These are phyloP conservation scores for Phytophthora rubi DNA, from an alignment of 352 stramenopile species.

Conservation along the genomic window DNA sequence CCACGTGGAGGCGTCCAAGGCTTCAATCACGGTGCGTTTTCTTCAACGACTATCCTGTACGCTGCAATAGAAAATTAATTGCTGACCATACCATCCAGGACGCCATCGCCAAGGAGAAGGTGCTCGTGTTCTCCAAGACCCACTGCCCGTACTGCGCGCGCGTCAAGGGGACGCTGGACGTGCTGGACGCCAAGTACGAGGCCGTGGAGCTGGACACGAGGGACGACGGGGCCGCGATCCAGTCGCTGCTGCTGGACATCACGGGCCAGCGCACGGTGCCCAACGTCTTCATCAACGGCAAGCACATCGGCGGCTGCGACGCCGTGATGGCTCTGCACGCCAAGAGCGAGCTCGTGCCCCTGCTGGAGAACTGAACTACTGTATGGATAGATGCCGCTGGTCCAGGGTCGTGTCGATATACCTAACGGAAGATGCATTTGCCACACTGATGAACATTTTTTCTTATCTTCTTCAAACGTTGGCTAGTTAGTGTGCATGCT, in stretches of 20 bases:
- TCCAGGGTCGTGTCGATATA: constrained; percentile 8
- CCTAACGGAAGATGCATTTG: constrained; percentile 28
- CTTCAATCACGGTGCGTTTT: constrained; percentile 57
- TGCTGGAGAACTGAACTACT: constrained; percentile 52
- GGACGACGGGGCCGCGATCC: constrained; percentile 91
- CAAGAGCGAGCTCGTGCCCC: constrained; percentile 55
- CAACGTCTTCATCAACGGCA: constrained; percentile 98
- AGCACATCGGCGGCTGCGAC: constrained; percentile 96
- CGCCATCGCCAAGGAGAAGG: constrained; percentile 67
- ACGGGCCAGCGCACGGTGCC: constrained; percentile 97
- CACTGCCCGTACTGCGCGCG: constrained; percentile 93
- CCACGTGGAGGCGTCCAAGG: constrained; percentile 67
- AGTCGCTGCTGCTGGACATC: constrained; percentile 89
- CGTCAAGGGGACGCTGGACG: constrained; percentile 90
- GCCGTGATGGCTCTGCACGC: constrained; percentile 59
- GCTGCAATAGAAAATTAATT: neutral
- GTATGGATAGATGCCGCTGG: constrained; percentile 2
- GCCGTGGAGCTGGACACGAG: constrained; percentile 76
- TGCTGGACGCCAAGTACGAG: constrained; percentile 69
- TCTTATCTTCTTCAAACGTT: constrained; percentile 5
- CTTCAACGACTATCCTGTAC: neutral
- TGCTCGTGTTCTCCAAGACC: constrained; percentile 96
- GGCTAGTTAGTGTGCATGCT: constrained; percentile 20
- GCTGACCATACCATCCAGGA: constrained; percentile 32
- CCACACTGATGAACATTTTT: constrained; percentile 14